A percentile compares a stretch with the other conserved stretches of the same genome.
Evolutionary conservation across 148 eudicot genomes (phyloP).

Genomic region (Chenopodium album): DNA sequence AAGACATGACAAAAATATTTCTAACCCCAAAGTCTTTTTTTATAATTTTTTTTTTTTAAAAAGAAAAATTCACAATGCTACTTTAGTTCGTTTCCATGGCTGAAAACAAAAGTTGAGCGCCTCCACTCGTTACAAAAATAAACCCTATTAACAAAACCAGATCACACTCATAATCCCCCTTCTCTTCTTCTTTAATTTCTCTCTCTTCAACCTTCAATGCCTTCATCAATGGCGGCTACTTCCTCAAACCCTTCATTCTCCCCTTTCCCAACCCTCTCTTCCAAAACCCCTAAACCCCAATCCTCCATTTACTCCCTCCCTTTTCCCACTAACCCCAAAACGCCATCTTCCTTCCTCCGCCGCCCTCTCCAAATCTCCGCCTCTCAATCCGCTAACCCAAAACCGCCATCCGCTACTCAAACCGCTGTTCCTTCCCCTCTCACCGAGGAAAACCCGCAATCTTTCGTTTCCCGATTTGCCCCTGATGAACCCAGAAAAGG

Average conservation of each 20-base stretch:
- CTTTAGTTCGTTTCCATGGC: too few relatives aligned
- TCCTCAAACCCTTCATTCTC: conserved; percentile 27
- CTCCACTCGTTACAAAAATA: conserved; percentile 12
- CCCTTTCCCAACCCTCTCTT: conserved; percentile 2
- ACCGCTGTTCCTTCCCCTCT: conserved; percentile 15
- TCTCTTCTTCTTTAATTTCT: conserved; percentile 15
- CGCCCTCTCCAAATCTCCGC: conserved; percentile 13
- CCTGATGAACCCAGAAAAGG: conserved; percentile 79
- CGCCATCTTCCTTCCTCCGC: conserved; percentile 12
- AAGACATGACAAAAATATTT: too few relatives aligned
- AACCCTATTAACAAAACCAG: background rate
- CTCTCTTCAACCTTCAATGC: background rate
- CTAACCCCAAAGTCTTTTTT: too few relatives aligned
- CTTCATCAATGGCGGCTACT: conserved; percentile 40
- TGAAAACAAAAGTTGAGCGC: background rate
- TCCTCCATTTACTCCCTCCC: conserved; percentile 20
- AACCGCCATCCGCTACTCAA: conserved; percentile 17
- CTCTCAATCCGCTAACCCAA: background rate
- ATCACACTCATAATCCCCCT: background rate
- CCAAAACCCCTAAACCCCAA: conserved; percentile 19
- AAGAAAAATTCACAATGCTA: too few relatives aligned
- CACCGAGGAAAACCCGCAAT: background rate
- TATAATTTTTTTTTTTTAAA: too few relatives aligned
- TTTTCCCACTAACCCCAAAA: conserved; percentile 3
- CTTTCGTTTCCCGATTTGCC: conserved; percentile 49